phyloP scores from a whole-genome alignment of 768 basidiomycete genomes.

The Pseudohyphozyma bogoriensis region DNA sequence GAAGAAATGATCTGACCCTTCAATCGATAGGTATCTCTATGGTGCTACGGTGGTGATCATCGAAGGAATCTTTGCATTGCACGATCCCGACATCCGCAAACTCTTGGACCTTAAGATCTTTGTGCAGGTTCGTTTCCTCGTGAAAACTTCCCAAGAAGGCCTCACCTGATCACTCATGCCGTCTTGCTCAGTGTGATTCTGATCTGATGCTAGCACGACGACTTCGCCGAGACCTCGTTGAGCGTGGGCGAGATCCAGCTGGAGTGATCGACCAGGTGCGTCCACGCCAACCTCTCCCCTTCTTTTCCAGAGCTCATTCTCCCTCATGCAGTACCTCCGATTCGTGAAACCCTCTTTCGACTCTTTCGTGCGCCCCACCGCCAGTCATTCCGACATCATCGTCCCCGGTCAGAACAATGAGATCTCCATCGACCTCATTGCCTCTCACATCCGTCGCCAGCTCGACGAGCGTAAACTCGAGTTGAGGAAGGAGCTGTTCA shows the following conservation, averaged over 20 bases:
- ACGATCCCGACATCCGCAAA: slow-evolving; percentile 63
- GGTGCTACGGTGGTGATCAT: slow-evolving; percentile 36
- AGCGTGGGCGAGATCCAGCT: slow-evolving; percentile 72
- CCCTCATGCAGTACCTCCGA: slow-evolving; percentile 53
- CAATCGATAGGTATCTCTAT: too few relatives aligned
- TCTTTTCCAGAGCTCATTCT: neutral
- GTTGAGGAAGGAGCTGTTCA: slow-evolving; percentile 61
- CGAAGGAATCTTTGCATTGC: slow-evolving; percentile 85
- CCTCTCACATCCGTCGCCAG: slow-evolving; percentile 76
- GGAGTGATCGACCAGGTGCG: slow-evolving; percentile 58
- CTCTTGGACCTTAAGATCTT: slow-evolving; percentile 92
- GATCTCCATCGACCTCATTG: slow-evolving; percentile 86
- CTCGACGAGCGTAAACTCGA: slow-evolving; percentile 64
- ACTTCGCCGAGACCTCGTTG: slow-evolving; percentile 73
- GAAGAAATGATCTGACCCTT: too few relatives aligned
- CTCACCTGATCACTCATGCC: slow-evolving; percentile 16
- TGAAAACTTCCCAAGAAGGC: neutral
- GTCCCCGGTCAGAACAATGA: slow-evolving; percentile 87
- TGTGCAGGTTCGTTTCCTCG: slow-evolving; percentile 55
- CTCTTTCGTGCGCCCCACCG: slow-evolving; percentile 80
- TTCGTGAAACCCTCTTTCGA: slow-evolving; percentile 86
- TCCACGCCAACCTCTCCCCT: slow-evolving; percentile 44
- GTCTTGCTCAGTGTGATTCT: slow-evolving; percentile 47
- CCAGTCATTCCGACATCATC: slow-evolving; percentile 83
- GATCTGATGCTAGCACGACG: slow-evolving; percentile 95